Conservation (phyloP, 2,329 filamentous ascomycete genomes). For the Neurospora crassa region DNA sequence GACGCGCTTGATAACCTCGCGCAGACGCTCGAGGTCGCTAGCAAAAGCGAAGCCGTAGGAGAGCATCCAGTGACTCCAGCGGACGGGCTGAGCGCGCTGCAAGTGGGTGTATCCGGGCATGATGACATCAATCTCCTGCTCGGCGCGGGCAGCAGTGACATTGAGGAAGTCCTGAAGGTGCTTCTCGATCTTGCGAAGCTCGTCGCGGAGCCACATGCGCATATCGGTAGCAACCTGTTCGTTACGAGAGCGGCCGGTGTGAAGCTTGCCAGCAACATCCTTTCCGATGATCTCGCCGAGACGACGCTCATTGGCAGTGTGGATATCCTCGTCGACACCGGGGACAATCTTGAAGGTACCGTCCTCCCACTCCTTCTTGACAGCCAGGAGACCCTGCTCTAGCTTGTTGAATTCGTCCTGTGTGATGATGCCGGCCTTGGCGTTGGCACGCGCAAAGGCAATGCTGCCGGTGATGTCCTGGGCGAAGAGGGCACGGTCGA, state of each 20-base stretch:
- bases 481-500: conserved; percentile 68
- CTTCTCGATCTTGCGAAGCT: conserved; percentile 59
- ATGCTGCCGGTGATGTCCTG: conserved; percentile 75
- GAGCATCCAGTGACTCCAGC: conserved; percentile 76
- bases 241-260: conserved; percentile 80
- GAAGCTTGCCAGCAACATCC: conserved; percentile 76
- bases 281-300: conserved; percentile 80
- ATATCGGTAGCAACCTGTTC: conserved; percentile 88
- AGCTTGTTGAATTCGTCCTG: conserved; percentile 64
- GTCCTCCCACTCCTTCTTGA: conserved; percentile 43
- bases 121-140: conserved; percentile 63
- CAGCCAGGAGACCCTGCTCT: conserved; percentile 55
- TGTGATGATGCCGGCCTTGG: conserved; percentile 65
- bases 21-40: conserved; percentile 66
- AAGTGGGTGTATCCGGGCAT: conserved; percentile 89
- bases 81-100: conserved; percentile 70
- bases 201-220: conserved; percentile 72
- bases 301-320: conserved; percentile 63
- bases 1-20: conserved; percentile 63
- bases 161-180: conserved; percentile 61
- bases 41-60: conserved; percentile 64
- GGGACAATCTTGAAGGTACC: conserved; percentile 42
- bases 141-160: conserved; percentile 59
- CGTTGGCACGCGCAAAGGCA: conserved; percentile 72
- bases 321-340: conserved; percentile 49